Percentiles rank a stretch among this genome's conserved stretches.
Conservation (phyloP, 1,284 basidiomycete genomes). For the Trametes sp. region DNA sequence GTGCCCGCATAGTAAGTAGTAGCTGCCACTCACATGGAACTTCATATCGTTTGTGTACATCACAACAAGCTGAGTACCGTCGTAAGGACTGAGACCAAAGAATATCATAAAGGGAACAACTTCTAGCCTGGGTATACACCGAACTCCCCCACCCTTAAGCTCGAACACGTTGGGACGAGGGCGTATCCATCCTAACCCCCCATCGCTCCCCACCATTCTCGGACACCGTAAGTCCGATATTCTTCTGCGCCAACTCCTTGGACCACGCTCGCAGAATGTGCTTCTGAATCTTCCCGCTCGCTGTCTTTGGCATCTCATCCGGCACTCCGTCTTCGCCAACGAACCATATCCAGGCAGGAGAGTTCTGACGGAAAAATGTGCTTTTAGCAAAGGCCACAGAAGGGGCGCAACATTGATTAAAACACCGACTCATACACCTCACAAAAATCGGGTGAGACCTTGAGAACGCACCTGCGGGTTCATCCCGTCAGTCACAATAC, state of each 20-base stretch:
- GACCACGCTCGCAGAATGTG: conserved; percentile 71
- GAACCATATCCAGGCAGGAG: conserved; percentile 87
- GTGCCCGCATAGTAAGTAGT: too few relatives aligned
- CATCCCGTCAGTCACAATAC: conserved; percentile 63
- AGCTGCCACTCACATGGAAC: too few relatives aligned
- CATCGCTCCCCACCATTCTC: too few relatives aligned
- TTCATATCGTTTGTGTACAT: too few relatives aligned
- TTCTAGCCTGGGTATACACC: too few relatives aligned
- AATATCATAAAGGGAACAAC: too few relatives aligned
- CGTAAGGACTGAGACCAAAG: too few relatives aligned
- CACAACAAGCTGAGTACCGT: too few relatives aligned
- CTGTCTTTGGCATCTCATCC: conserved; percentile 81
- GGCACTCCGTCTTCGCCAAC: conserved; percentile 67
- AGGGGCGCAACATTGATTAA: not conserved
- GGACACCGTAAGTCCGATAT: conserved; percentile 41
- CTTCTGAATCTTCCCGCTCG: conserved; percentile 90
- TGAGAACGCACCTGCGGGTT: conserved; percentile 71
- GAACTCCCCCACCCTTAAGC: too few relatives aligned
- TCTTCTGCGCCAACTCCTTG: conserved; percentile 51
- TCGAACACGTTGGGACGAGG: too few relatives aligned
- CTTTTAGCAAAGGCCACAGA: conserved; percentile 6
- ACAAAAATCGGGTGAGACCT: not conserved
- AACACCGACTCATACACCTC: too few relatives aligned
- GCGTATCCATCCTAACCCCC: too few relatives aligned
- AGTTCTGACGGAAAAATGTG: conserved; percentile 57